A percentile compares a stretch with the other conserved stretches of the same genome.
Conservation (phyloP, 2,329 filamentous ascomycete species). For the Parafenestella ontariensis region DNA sequence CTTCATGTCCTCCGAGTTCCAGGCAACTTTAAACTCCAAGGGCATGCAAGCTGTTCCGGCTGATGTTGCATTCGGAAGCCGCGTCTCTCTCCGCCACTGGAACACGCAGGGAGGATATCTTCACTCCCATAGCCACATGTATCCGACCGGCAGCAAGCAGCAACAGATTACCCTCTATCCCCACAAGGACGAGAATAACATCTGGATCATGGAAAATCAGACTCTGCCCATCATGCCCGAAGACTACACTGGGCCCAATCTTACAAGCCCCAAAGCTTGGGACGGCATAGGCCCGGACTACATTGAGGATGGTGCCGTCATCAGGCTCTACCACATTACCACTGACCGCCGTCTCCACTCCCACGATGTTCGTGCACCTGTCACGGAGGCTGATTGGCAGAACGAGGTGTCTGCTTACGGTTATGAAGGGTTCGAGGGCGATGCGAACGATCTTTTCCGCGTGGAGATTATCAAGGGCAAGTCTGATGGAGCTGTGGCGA, state of each 20-base stretch:
- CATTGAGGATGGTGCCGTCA: slow-evolving; percentile 79
- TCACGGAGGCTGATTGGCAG: slow-evolving; percentile 71
- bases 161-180: slow-evolving; percentile 98
- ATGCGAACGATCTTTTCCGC: slow-evolving; percentile 95
- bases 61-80: slow-evolving; percentile 88
- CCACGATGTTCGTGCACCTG: slow-evolving; percentile 77
- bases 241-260: slow-evolving; percentile 73
- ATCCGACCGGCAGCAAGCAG: slow-evolving; percentile 95
- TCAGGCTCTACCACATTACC: slow-evolving; percentile 82
- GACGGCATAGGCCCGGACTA: slow-evolving; percentile 72
- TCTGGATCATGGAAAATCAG: slow-evolving; percentile 94
- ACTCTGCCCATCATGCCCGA: slow-evolving; percentile 75
- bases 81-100: slow-evolving; percentile 85
- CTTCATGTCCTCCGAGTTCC: slow-evolving; percentile 99
- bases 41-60: slow-evolving; percentile 94
- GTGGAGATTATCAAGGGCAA: slow-evolving; percentile 92
- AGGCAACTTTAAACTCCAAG: slow-evolving; percentile 95
- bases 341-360: slow-evolving; percentile 94
- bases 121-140: slow-evolving; percentile 97
- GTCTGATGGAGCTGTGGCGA: slow-evolving; percentile 79
- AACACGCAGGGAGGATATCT: slow-evolving; percentile 98
- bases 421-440: slow-evolving; percentile 94
- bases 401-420: slow-evolving; percentile 97
- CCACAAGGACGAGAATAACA: slow-evolving; percentile 98
- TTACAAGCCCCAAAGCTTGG: slow-evolving; percentile 86